Percentiles rank a stretch among this genome's conserved stretches.
Conservation (phyloP, 371 early-diverging fungal genomes). For the Actinomortierella ambigua region DNA sequence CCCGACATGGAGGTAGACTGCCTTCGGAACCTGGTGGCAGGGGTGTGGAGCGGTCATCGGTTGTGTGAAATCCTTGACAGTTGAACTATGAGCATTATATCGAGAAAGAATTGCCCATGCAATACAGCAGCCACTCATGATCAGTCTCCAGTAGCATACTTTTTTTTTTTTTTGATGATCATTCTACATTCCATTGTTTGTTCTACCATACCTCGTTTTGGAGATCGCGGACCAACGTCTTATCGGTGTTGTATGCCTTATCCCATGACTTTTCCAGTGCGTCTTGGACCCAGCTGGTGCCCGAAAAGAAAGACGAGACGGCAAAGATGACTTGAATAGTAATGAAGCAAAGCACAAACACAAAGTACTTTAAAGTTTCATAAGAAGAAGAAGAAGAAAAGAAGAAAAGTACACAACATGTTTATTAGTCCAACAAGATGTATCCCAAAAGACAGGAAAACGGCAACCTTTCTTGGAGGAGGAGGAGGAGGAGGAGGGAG, state of each 20-base stretch:
- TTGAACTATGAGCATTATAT: too few relatives aligned
- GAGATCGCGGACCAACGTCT: conserved; percentile 22
- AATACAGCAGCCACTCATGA: conserved; percentile 3
- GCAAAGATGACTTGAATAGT: conserved; percentile 20
- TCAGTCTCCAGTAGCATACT: conserved; percentile 14
- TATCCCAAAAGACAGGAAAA: too few relatives aligned
- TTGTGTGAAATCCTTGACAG: too few relatives aligned
- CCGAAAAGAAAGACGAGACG: conserved; percentile 19
- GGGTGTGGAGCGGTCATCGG: too few relatives aligned
- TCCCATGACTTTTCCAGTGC: conserved; percentile 40
- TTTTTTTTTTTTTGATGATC: conserved; percentile 14
- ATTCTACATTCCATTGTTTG: too few relatives aligned
- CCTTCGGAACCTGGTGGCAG: too few relatives aligned
- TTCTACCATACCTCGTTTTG: conserved; percentile 34
- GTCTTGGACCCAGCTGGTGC: conserved; percentile 32
- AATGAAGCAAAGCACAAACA: conserved; percentile 26
- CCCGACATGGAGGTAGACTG: too few relatives aligned
- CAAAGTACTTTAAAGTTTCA: conserved; percentile 29
- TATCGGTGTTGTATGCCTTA: conserved; percentile 27
- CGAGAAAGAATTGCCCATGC: too few relatives aligned
- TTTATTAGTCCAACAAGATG: too few relatives aligned
- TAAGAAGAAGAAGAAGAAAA: background rate
- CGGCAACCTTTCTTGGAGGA: too few relatives aligned
- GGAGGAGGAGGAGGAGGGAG: too few relatives aligned
- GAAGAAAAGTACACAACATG: background rate